Percentiles rank a stretch among this genome's conserved stretches.
Conservation (phyloP, 768 basidiomycete genomes). For the Tricholoma saponaceum region DNA sequence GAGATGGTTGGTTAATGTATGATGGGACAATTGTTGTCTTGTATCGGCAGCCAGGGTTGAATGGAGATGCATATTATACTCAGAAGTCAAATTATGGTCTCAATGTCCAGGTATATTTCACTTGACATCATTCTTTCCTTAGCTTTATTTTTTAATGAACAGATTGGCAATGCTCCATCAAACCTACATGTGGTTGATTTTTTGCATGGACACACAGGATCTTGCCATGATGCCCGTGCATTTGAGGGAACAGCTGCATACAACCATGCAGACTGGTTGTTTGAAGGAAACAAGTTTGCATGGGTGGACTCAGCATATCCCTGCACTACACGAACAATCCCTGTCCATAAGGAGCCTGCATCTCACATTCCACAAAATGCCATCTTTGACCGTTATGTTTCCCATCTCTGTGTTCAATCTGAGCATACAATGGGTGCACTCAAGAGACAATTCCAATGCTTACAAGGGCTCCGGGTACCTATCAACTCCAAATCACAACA, state of each 20-base stretch:
- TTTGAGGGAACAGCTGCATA: constrained; percentile 13
- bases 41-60: constrained; percentile 22
- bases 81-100: constrained; percentile 23
- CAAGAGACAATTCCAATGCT: constrained; percentile 21
- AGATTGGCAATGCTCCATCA: constrained; percentile 15
- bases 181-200: constrained; percentile 20
- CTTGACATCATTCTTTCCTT: no score
- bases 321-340: no score
- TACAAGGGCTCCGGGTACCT: constrained; percentile 20
- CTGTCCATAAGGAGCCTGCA: no score
- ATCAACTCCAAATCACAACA: constrained; percentile 25
- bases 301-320: no score
- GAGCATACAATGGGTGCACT: constrained; percentile 31
- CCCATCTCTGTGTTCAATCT: constrained; percentile 22
- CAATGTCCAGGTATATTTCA: constrained; percentile 21
- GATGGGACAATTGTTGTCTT: constrained; percentile 28
- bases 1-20: constrained; percentile 25
- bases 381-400: constrained; percentile 22
- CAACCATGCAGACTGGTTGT: no score
- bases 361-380: no score
- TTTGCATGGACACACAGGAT: constrained; percentile 16
- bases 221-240: constrained; percentile 19
- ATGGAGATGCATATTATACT: constrained; percentile 33
- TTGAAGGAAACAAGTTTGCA: no score
- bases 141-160: constrained; percentile 14